A percentile compares a stretch with the other conserved stretches of the same genome.
These are phyloP conservation scores for Kappamyces sp. DNA, from an alignment of 192 early-diverging fungal genomes.

Conservation along the genomic window DNA sequence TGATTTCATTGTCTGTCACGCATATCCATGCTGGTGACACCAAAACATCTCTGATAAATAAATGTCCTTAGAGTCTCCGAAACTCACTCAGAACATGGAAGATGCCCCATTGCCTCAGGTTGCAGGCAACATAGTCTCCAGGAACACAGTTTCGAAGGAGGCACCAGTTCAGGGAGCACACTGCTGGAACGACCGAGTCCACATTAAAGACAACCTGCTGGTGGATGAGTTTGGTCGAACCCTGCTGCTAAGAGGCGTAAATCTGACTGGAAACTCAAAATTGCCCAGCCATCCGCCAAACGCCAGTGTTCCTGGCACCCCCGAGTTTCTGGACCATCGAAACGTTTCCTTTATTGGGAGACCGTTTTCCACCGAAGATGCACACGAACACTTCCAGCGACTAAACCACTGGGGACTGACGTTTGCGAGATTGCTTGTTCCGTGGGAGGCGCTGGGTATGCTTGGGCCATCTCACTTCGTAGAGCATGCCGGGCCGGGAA, in stretches of 20 bases:
- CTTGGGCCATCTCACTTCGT: background rate
- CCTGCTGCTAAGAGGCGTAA: slow-evolving; percentile 59
- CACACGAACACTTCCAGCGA: slow-evolving; percentile 67
- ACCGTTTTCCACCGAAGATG: slow-evolving; percentile 71
- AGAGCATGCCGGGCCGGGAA: slow-evolving; percentile 74
- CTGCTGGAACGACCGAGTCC: background rate
- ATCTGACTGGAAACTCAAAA: slow-evolving; percentile 71
- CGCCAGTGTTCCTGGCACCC: slow-evolving; percentile 48
- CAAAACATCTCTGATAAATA: too few relatives aligned
- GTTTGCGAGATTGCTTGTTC: slow-evolving; percentile 66
- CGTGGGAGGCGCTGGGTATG: slow-evolving; percentile 69
- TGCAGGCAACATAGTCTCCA: too few relatives aligned
- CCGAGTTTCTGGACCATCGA: slow-evolving; percentile 65
- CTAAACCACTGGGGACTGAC: slow-evolving; percentile 73
- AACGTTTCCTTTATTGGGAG: slow-evolving; percentile 72
- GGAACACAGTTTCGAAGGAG: too few relatives aligned
- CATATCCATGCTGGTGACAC: too few relatives aligned
- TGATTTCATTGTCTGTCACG: too few relatives aligned
- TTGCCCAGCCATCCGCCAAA: slow-evolving; percentile 66
- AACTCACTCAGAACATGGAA: too few relatives aligned
- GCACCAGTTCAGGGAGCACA: background rate
- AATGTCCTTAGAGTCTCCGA: too few relatives aligned
- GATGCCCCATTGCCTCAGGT: too few relatives aligned
- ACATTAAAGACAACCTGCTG: slow-evolving; percentile 20
- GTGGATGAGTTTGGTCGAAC: slow-evolving; percentile 30